These are phyloP conservation scores for Mucor indicus DNA, from an alignment of 371 early-diverging fungal species.

Conservation along the genomic window DNA sequence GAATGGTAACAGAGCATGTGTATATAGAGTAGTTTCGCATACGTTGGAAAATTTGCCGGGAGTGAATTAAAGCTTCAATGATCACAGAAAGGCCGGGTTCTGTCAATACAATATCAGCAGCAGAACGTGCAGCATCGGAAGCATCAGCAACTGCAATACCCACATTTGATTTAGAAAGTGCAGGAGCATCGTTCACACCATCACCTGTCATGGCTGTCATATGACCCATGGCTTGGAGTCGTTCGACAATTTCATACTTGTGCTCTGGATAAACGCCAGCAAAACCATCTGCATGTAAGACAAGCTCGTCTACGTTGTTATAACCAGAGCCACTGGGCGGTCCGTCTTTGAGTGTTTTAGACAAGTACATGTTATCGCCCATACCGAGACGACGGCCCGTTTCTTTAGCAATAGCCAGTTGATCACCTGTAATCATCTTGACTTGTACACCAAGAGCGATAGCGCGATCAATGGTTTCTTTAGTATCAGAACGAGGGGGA, in stretches of 20 bases:
- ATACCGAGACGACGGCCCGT: constrained; percentile 67
- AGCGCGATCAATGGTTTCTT: constrained; percentile 77
- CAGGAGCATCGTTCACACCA: constrained; percentile 93
- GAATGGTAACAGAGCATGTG: constrained; percentile 49
- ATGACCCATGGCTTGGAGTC: constrained; percentile 73
- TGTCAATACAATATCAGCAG: constrained; percentile 67
- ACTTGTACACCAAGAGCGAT: constrained; percentile 80
- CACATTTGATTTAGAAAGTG: constrained; percentile 76
- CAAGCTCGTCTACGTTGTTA: constrained; percentile 68
- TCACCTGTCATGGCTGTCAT: constrained; percentile 90
- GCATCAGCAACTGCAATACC: constrained; percentile 77
- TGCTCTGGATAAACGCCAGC: constrained; percentile 88
- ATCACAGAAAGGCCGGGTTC: constrained; percentile 69
- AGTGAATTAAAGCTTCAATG: constrained; percentile 52
- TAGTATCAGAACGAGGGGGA: constrained; percentile 75
- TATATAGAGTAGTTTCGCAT: constrained; percentile 53
- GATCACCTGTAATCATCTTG: constrained; percentile 93
- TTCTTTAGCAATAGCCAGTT: constrained; percentile 82
- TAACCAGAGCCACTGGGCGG: constrained; percentile 63
- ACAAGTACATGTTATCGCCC: constrained; percentile 63
- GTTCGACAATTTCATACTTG: constrained; percentile 85
- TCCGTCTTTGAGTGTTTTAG: constrained; percentile 64
- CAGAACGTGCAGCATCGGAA: constrained; percentile 66
- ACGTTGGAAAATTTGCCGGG: constrained; percentile 61
- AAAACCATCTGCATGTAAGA: constrained; percentile 75